A percentile compares a stretch with the other conserved stretches of the same genome.
These are phyloP conservation scores for Fragilaria crotonensis DNA, from an alignment of 108 stramenopile species.

Conservation along the genomic window DNA sequence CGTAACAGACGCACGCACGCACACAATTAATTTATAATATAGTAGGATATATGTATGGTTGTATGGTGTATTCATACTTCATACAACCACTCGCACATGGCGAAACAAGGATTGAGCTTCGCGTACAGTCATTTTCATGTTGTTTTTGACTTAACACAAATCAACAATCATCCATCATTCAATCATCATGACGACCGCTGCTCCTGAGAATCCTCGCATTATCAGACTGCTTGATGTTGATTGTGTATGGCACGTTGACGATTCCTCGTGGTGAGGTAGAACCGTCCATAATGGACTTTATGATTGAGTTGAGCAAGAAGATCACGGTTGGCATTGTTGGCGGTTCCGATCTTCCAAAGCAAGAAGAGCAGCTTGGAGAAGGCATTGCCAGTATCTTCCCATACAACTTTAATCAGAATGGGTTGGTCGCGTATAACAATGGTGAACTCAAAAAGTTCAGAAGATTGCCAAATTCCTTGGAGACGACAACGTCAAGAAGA, in stretches of 20 bases:
- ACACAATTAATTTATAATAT: too few species aligned
- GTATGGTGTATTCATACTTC: too few species aligned
- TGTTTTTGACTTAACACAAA: too few species aligned
- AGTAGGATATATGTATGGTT: too few species aligned
- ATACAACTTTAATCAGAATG: conserved; percentile 99
- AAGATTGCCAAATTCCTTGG: conserved; percentile 82
- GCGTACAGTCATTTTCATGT: too few species aligned
- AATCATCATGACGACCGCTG: conserved; percentile 18
- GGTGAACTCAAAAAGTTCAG: conserved; percentile 74
- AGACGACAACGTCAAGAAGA: conserved; percentile 93
- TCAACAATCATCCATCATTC: too few species aligned
- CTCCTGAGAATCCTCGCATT: conserved; percentile 83
- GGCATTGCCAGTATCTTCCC: conserved; percentile 83
- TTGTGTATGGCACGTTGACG: conserved; percentile 99
- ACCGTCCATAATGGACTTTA: conserved; percentile 83
- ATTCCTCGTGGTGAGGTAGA: conserved; percentile 90
- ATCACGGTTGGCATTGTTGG: conserved; percentile 99
- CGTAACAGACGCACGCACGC: too few species aligned
- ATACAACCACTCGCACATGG: too few species aligned
- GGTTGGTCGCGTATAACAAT: conserved; percentile 95
- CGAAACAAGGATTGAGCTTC: too few species aligned
- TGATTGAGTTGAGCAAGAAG: conserved; percentile 80
- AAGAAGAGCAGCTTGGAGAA: conserved; percentile 96
- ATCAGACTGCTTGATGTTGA: conserved; percentile 98
- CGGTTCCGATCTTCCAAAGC: conserved; percentile 96